Evolutionary conservation across 768 basidiomycete genomes (phyloP), one percentile per base, ranked within the genome.

Genomic region (Trametes cingulata): DNA sequence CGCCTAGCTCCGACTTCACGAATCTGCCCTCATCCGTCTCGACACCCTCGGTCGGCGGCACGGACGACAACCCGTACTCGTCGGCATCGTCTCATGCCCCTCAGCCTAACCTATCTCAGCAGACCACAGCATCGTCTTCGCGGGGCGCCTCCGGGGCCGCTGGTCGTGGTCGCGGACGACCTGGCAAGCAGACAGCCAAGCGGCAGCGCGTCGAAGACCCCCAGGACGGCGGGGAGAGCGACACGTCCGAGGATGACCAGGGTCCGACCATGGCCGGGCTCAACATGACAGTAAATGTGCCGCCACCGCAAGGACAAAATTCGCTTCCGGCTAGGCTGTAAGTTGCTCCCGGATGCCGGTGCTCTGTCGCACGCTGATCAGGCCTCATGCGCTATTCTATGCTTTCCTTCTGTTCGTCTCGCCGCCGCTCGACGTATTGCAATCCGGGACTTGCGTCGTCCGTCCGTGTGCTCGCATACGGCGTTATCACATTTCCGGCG

Each of bases 261-360:
- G 48, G 25, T 24, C 54, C 47, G 29, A 41, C 42, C 19, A 35
- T 54, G 36, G 24, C 45, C 40, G 46, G 52, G n/a, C 42, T 56
- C 46, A 58, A 50, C 56, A 60, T 55, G 50, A 63, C 61, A 35
- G 43, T 66, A 13, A 61, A 43, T 45, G 62, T 66, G 52, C 62
- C 62, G 41, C 65, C 65, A 19, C 36, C 48, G 47, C 49, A 51
- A 27, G 65, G 65, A n/a, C 62, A 58, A 40, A 45, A 56, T 52
- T 57, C 55, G 51, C 60, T 61, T 45, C 62, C 65, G 29, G 22
- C 62, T 22, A 56, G 65, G 48, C 65, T 66, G 65, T 66, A 41
- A 54, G 65, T 66, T 43, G 12, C 25, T 20, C 19, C 41, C 50
- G 24, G 36, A 9, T 24, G 20, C 42, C 55, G 51, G 25, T 57